Percentiles rank a stretch among this genome's conserved stretches.
phyloP scores from a whole-genome alignment of 2,329 filamentous ascomycete species.

The Diplodia intermedia region DNA sequence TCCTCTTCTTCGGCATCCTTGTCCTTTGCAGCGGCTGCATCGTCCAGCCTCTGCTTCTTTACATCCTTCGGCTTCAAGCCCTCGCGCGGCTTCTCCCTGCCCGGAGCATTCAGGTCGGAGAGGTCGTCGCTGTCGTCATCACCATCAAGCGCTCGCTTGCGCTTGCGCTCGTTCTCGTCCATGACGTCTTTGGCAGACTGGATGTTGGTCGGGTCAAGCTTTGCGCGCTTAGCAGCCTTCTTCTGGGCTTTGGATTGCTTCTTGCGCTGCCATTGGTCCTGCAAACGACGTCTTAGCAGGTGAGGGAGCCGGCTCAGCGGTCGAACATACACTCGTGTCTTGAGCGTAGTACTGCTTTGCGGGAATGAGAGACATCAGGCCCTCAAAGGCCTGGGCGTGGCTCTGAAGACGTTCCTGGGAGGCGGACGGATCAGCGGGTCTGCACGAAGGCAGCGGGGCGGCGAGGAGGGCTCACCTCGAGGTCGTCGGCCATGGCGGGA shows the following conservation, averaged over 20 bases:
- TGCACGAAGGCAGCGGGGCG: slow-evolving; percentile 36
- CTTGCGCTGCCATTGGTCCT: slow-evolving; percentile 95
- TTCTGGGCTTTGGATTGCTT: slow-evolving; percentile 95
- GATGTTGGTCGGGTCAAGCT: slow-evolving; percentile 87
- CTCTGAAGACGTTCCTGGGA: slow-evolving; percentile 60
- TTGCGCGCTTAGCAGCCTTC: slow-evolving; percentile 80
- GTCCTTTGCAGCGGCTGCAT: slow-evolving; percentile 36
- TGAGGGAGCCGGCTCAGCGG: slow-evolving; percentile 16
- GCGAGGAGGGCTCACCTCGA: slow-evolving; percentile 47
- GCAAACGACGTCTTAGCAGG: slow-evolving; percentile 34
- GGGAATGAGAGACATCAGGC: slow-evolving; percentile 84
- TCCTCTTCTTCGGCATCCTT: slow-evolving; percentile 35
- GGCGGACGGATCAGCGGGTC: slow-evolving; percentile 40
- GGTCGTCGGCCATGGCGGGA: slow-evolving; percentile 48
- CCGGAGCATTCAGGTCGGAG: slow-evolving; percentile 45
- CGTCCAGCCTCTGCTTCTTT: slow-evolving; percentile 53
- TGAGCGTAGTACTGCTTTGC: slow-evolving; percentile 90
- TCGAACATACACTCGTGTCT: slow-evolving; percentile 75
- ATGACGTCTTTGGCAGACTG: slow-evolving; percentile 93
- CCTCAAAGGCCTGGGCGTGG: slow-evolving; percentile 80
- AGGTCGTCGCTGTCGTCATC: slow-evolving; percentile 49
- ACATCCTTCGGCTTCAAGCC: slow-evolving; percentile 45
- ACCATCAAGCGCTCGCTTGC: slow-evolving; percentile 72
- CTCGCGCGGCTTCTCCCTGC: slow-evolving; percentile 48
- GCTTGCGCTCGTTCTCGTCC: slow-evolving; percentile 81